phyloP scores from a whole-genome alignment of 768 basidiomycete species.

The Leccinum boreale region DNA sequence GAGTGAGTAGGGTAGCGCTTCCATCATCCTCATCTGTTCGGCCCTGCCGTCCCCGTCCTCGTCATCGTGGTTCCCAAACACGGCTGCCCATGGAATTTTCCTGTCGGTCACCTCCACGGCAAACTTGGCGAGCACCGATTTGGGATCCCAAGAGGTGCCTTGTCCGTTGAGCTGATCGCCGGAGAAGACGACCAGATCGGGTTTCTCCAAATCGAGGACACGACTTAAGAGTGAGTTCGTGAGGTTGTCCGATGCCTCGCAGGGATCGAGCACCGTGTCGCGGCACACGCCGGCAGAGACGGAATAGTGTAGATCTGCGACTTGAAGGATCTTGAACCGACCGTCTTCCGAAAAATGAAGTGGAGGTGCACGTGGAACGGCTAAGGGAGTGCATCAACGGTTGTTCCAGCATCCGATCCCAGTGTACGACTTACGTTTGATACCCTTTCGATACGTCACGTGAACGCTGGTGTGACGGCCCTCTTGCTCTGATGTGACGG shows the following conservation, averaged over 20 bases:
- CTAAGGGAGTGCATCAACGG: conserved; percentile 33
- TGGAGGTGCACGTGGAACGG: conserved; percentile 67
- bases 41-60: conserved; percentile 62
- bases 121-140: conserved; percentile 87
- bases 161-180: conserved; percentile 96
- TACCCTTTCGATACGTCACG: conserved; percentile 67
- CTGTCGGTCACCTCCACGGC: conserved; percentile 70
- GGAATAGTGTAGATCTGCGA: conserved; percentile 93
- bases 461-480: conserved; percentile 51
- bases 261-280: conserved; percentile 57
- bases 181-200: conserved; percentile 87
- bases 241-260: conserved; percentile 68
- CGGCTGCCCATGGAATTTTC: conserved; percentile 82
- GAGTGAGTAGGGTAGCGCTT: conserved; percentile 80
- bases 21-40: conserved; percentile 68
- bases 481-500: conserved; percentile 46
- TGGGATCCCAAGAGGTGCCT: conserved; percentile 83
- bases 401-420: not conserved
- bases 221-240: conserved; percentile 70
- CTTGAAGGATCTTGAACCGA: conserved; percentile 83
- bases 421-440: conserved; percentile 53
- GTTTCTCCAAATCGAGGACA: conserved; percentile 76
- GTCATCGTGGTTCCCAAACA: conserved; percentile 95
- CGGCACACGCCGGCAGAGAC: conserved; percentile 75
- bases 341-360: conserved; percentile 82